Base-by-base conservation (phyloP, 148 eudicot species). In the Arbutus unedo region DNA sequence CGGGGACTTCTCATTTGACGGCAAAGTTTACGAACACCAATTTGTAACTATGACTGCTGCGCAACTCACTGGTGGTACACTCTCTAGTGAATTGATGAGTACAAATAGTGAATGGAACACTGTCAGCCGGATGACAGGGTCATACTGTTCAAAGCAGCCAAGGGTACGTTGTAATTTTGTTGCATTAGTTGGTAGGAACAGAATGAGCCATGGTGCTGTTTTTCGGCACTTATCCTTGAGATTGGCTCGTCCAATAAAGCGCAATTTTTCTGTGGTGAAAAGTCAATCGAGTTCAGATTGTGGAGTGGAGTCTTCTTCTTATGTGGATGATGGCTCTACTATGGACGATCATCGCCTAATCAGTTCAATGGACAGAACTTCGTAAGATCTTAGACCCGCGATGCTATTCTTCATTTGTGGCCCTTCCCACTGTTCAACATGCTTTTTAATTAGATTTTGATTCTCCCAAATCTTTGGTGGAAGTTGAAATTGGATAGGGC, bases 221-320 rank as follows among this genome's bases (percentile, higher is more conserved):
- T 73, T 79, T 68, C 73, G 76, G 44, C 44, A 74, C 14, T 82
- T 85, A 79, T 87, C 85, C 81, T 48, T 78, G 49, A 66, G 86
- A 4, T 49, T 84, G 79, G 66, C 81, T 67, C 75, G 86, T 53
- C 55, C 66, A 77, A 85, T 90, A 81, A 92, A 85, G 83, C 81
- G 79, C 19, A 64, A 81, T 44, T 81, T 77, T 78, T 77, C 84
- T 53, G 84, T 81, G 60, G 45, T 78, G 16, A 48, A 77, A 76
- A 80, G 82, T 77, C 80, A 68, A 50, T 83, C 87, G 51, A 85
- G 87, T 81, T 86, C 93, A 50, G 93, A 91, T 81, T 77, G 84
- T 81, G 86, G 85, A 31, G 53, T 89, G 78, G 86, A 85, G 57
- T 79, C 90, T 44, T 87, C 85, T 81, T 88, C 84, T 82, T 84